Evolutionary conservation across 495 filamentous ascomycete genomes (phyloP).

Genomic region (Beverwykella pulmonaria): DNA sequence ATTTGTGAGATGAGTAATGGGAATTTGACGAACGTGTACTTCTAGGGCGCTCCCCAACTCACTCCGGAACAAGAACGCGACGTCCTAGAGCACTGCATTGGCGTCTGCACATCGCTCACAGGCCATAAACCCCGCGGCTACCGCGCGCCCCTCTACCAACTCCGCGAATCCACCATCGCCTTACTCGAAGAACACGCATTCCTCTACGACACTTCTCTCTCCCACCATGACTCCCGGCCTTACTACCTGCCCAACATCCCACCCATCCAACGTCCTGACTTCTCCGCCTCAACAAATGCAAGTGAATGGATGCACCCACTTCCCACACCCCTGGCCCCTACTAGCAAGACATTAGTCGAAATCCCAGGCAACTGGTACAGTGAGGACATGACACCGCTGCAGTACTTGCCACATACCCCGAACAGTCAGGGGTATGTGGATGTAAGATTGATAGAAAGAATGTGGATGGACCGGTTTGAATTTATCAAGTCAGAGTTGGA

Average conservation of each 20-base stretch:
- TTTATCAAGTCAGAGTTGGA: constrained; percentile 40
- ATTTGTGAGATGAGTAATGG: neutral
- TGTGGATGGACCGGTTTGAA: constrained; percentile 59
- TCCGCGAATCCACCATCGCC: constrained; percentile 58
- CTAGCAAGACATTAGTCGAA: constrained; percentile 51
- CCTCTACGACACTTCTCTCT: constrained; percentile 59
- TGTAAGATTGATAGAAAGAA: constrained; percentile 54
- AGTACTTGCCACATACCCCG: constrained; percentile 54
- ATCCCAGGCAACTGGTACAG: constrained; percentile 61
- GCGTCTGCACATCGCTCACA: constrained; percentile 52
- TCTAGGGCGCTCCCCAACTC: constrained; percentile 56
- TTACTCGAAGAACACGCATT: constrained; percentile 60
- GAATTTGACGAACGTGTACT: too few relatives aligned
- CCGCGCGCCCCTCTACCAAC: constrained; percentile 61
- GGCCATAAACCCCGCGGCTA: constrained; percentile 60
- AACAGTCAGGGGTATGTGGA: constrained; percentile 60
- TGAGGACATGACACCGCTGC: constrained; percentile 62
- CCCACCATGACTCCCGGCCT: constrained; percentile 57
- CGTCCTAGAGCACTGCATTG: constrained; percentile 58
- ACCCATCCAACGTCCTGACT: constrained; percentile 56
- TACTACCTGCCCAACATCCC: constrained; percentile 56
- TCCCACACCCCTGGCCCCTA: constrained; percentile 39
- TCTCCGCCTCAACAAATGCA: constrained; percentile 51
- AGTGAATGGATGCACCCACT: constrained; percentile 61
- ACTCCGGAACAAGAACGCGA: constrained; percentile 61